phyloP scores from a whole-genome alignment of 2,329 filamentous ascomycete genomes.

The Teratosphaeriaceae sp. region DNA sequence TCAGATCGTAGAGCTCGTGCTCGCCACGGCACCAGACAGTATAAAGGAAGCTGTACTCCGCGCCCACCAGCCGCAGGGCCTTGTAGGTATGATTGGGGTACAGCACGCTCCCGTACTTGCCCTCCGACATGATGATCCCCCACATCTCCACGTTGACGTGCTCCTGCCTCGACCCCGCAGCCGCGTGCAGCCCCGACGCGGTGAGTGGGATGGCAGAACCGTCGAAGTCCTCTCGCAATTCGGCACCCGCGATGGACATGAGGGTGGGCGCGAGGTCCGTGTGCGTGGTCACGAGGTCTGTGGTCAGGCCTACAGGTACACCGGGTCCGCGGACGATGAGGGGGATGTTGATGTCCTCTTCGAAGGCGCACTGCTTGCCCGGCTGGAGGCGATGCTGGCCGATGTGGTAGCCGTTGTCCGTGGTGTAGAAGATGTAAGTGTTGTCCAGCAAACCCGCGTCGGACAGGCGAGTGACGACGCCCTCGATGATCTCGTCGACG shows the following conservation, averaged over 20 bases:
- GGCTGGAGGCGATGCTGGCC: conserved; percentile 34
- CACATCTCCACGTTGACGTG: conserved; percentile 38
- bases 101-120: conserved; percentile 21
- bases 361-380: conserved; percentile 34
- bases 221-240: conserved; percentile 28
- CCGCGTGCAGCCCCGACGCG: conserved; percentile 3
- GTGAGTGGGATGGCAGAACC: conserved; percentile 30
- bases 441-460: conserved; percentile 40
- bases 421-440: conserved; percentile 37
- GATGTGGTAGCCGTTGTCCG: conserved; percentile 34
- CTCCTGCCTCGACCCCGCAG: conserved; percentile 16
- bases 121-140: conserved; percentile 31
- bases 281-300: conserved; percentile 32
- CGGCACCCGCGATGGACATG: conserved; percentile 26
- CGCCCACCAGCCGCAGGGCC: conserved; percentile 21
- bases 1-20: conserved; percentile 55
- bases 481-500: conserved; percentile 50
- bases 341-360: conserved; percentile 36
- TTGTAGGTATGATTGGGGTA: conserved; percentile 28
- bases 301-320: conserved; percentile 22
- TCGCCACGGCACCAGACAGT: conserved; percentile 64
- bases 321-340: conserved; percentile 34
- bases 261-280: conserved; percentile 36
- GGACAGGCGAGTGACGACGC: conserved; percentile 38
- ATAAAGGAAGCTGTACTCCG: conserved; percentile 55